Percentiles rank a stretch among this genome's conserved stretches.
These are phyloP conservation scores for Amphibolis antarctica DNA, from an alignment of 106 monocot genomes.

Conservation along the genomic window DNA sequence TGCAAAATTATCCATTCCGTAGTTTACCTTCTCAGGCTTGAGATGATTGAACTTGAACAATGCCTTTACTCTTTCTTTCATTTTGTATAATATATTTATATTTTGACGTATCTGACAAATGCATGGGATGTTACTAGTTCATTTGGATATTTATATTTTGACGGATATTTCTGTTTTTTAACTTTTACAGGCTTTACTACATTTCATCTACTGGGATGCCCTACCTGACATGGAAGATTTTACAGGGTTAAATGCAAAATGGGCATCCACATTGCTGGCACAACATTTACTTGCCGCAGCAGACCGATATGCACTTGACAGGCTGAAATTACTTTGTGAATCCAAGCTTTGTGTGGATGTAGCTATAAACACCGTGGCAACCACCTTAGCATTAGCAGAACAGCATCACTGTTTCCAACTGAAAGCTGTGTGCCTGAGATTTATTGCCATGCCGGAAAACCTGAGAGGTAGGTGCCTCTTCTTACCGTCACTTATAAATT, in stretches of 20 bases:
- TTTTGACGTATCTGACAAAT: too few relatives aligned
- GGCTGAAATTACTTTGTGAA: constrained; percentile 66
- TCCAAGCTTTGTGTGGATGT: constrained; percentile 61
- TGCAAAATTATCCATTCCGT: too few relatives aligned
- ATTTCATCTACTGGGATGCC: constrained; percentile 82
- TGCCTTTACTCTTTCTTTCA: too few relatives aligned
- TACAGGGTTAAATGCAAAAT: constrained; percentile 48
- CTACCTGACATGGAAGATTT: constrained; percentile 80
- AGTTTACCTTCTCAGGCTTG: too few relatives aligned
- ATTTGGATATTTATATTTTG: too few relatives aligned
- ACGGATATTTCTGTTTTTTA: neutral
- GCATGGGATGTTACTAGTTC: too few relatives aligned
- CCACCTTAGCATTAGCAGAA: constrained; percentile 78
- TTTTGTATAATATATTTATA: too few relatives aligned
- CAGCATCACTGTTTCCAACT: constrained; percentile 78
- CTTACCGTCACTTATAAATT: neutral
- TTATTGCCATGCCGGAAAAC: constrained; percentile 77
- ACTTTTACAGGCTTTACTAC: constrained; percentile 71
- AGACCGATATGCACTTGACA: constrained; percentile 70
- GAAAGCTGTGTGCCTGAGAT: constrained; percentile 65
- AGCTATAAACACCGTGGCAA: constrained; percentile 79
- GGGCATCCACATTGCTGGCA: constrained; percentile 66
- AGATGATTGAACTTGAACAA: too few relatives aligned
- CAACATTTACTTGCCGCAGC: constrained; percentile 88
- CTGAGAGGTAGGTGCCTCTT: constrained; percentile 45